Base-by-base conservation (phyloP, 495 filamentous ascomycete genomes). In the Penicillium dipodomyicola region DNA sequence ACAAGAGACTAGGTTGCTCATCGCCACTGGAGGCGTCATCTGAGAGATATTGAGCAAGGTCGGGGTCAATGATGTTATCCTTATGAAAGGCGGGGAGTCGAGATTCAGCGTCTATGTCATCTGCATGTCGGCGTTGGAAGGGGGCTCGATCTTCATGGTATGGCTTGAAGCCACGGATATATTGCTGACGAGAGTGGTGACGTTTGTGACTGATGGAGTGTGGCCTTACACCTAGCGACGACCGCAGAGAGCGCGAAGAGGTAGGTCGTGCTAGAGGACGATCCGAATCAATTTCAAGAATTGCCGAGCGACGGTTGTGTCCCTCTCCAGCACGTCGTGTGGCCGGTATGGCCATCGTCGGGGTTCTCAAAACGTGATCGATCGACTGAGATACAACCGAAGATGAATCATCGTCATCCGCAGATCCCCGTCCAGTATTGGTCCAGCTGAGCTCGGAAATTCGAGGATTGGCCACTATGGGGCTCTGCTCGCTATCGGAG, bases 31-130 rank as follows among this genome's bases (percentile, higher is more conserved):
- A 93, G 20, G 86, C 91, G 63, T 92, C 88, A 69, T 99, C 95
- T 17, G 94, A 97, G 77, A 97, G 87, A 73, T 93, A 97, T 27
- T 91, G 90, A 2, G 92, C 92, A 15, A 97, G 77, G 64, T 97
- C 95, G 4, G 95, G 93, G 64, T 99, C 95, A 66, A 97, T 97
- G 60, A 99, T 96, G 63, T 90, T 97, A 67, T 99, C 95, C 61
- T 91, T 91, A 65, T 97, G 95, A 63, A 98, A 97, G 27, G 93
- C 91, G 33, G 92, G 87, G 8, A 96, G 79, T 14, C 84, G 82
- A n/a, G 82, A 77, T 52, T 84, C 85, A 48, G 77, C 80, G 17
- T 75, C 71, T 27, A 83, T 74, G 47, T 96, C 89, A 51, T 86
- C 84, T 19, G 61, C 70, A 46, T 82, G 76, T 35, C 86, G 84